Conservation (phyloP, 2,329 filamentous ascomycete genomes). For the Hymenoscyphus fructigenus region DNA sequence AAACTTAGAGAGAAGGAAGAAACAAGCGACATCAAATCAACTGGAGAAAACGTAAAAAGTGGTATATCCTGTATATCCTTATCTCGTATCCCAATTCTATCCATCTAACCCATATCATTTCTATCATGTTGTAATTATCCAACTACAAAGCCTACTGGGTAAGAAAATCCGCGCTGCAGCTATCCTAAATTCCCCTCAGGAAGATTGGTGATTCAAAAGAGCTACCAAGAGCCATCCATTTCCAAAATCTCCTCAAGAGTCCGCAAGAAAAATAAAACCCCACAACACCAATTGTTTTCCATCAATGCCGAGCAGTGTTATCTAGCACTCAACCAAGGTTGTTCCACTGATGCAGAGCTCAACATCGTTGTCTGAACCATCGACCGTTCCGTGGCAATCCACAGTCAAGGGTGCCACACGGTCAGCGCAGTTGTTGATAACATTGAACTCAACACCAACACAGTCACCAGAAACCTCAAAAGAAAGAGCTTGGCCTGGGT, state of each 20-base stretch:
- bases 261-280: neutral
- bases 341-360: neutral
- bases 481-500: neutral
- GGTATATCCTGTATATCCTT: neutral
- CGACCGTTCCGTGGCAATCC: neutral
- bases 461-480: neutral
- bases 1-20: too few species aligned
- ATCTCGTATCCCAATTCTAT: neutral
- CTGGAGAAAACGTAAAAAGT: neutral
- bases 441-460: neutral
- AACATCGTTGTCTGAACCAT: neutral
- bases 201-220: neutral
- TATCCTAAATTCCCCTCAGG: neutral
- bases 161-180: neutral
- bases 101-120: neutral
- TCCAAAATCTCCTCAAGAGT: too few species aligned
- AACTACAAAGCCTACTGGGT: neutral
- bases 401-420: neutral
- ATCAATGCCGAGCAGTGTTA: neutral
- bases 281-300: neutral
- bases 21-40: too few species aligned
- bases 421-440: neutral
- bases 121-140: neutral
- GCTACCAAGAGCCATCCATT: neutral
- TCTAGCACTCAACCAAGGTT: neutral